Base-by-base conservation (phyloP, 2,329 filamentous ascomycete species). In the Aspergillus brunneoviolaceus region DNA sequence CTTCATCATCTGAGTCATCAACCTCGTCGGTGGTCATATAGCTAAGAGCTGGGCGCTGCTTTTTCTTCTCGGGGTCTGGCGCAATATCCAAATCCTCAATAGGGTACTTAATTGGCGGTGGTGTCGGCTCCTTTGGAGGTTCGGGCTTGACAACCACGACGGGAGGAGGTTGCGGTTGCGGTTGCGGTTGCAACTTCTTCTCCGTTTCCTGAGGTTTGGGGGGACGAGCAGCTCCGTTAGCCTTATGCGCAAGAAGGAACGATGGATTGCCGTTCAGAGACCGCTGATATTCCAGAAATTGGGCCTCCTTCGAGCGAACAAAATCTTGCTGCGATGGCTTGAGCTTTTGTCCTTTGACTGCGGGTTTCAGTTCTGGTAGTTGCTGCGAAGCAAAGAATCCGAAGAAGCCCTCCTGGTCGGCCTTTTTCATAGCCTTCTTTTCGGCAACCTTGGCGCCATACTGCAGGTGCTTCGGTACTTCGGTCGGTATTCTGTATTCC, bases 31-130 rank as follows among this genome's bases (percentile, higher is more conserved):
- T 83, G 62, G 89, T 91, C 67, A 96, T 81, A 71, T 90, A 96
- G 59, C 90, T 91, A 51, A 98, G 78, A 1, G 85, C 78, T 2
- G 95, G 95, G 14, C 95, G 87, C 58, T 87, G 83, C 48, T 83
- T 75, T 11, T 83, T 86, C 10, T 83, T 86, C 55, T 88, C 84
- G 27, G 79, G 79, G 59, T 86, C 85, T 2, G 89, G 88, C 23
- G 88, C 84, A 25, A 98, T 82, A 66, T 96, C 90, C 52, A 98
- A 79, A 76, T 99, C 95, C 70, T 99, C 95, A 63, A 96, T 96
- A 0, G 95, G 95, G 73, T 97, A 98, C 73, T 96, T 97, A 63
- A 95, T 89, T 1, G 88, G 86, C 1, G 90, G 90, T 2, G 90
- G 89, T 6, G 88, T 85, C 0, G 88, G 85, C 3, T 86, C 86